These are phyloP conservation scores for Exophiala phaeomuriformis DNA, from an alignment of 2,329 filamentous ascomycete genomes.

Conservation along the genomic window DNA sequence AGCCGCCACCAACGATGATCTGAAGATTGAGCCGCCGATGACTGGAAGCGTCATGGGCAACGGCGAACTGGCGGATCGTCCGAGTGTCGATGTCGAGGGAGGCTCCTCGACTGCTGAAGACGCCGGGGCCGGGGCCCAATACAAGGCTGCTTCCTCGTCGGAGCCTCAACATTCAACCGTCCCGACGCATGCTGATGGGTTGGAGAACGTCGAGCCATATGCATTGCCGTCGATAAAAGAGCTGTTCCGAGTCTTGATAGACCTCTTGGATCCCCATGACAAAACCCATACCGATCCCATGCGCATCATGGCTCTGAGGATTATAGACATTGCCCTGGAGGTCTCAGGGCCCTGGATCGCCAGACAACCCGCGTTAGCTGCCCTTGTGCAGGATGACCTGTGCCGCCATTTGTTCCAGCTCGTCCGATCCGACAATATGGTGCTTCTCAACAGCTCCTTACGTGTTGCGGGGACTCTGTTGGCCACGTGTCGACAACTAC, in stretches of 20 bases:
- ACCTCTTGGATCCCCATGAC: constrained; percentile 88
- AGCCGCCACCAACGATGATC: constrained; percentile 54
- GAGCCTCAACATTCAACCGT: constrained; percentile 31
- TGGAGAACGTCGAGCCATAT: constrained; percentile 68
- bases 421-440: constrained; percentile 91
- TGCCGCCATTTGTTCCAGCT: constrained; percentile 95
- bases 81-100: constrained; percentile 19
- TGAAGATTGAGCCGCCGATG: constrained; percentile 68
- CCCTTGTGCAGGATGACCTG: constrained; percentile 82
- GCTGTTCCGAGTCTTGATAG: constrained; percentile 86
- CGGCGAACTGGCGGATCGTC: constrained; percentile 19
- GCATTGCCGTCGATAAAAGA: constrained; percentile 91
- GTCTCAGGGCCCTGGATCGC: constrained; percentile 93
- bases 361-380: constrained; percentile 78
- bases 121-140: constrained; percentile 20
- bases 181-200: constrained; percentile 31
- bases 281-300: constrained; percentile 87
- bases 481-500: constrained; percentile 78
- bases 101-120: constrained; percentile 7
- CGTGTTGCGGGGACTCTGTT: constrained; percentile 86
- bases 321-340: constrained; percentile 94
- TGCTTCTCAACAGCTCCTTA: constrained; percentile 84
- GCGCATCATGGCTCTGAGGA: constrained; percentile 93
- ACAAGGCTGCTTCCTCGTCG: constrained; percentile 30
- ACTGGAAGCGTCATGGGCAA: constrained; percentile 52